Base-by-base conservation (phyloP, 768 basidiomycete species). In the Clavulina sp. region DNA sequence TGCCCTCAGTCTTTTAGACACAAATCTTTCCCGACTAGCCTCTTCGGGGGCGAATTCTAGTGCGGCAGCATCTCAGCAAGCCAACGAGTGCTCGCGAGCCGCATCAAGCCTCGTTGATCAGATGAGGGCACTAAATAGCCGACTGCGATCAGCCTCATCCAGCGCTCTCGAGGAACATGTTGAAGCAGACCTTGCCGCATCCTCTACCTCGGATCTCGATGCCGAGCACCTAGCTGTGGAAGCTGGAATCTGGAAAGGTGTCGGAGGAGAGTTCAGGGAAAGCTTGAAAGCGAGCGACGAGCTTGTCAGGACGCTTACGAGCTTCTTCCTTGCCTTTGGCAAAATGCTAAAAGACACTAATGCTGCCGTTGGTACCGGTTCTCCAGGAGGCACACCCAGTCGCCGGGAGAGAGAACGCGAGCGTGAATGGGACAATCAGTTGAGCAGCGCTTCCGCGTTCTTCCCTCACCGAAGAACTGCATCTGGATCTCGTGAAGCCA, bases 241-340 rank as follows among this genome's bases (percentile, higher is more conserved):
- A 24, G 70, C 68, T 7, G 75, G 78, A 50, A 65, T 84, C 28
- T 87, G 84, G 84, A 68, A 72, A 50, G 66, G 70, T 44, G 73
- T 86, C 4, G 80, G 81, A 0, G 72, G 71, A 5, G 84, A 88
- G 56, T 82, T 77, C 58, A 66, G 84, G 33, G 85, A 88, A 49
- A 73, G 75, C 49, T 56, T 83, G 57, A 69, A 80, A 58, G 72
- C 77, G 51, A 81, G 81, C 54, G 86, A 88, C 61, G 85, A 88
- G 61, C 68, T 86, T 43, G 79, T 87, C 3, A 68, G 86, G 51
- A 77, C 76, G 4, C 68, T 84, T 62, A 88, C 85, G 5, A 78
- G 76, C 38, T 75, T 88, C 53, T 63, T 88, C 57, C 66, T 87
- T n/a, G 80, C 81, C 30, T 70, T 81, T 4, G 84, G 86, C 30